A percentile compares a stretch with the other conserved stretches of the same genome.
Evolutionary conservation across 441 rosid species (phyloP).

Genomic region (Croton laevigatus): DNA sequence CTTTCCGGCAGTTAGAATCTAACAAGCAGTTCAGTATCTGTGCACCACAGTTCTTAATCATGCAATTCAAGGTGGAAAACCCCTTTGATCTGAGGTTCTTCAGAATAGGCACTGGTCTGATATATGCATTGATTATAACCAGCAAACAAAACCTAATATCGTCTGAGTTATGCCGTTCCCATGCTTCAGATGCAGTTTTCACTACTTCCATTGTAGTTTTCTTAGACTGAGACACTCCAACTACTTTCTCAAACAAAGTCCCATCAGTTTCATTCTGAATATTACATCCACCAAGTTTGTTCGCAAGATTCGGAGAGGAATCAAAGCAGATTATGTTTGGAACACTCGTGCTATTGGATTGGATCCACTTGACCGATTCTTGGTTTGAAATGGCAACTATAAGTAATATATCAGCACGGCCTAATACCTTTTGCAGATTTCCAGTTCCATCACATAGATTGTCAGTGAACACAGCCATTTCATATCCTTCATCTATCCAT

Average conservation of each 20-base stretch:
- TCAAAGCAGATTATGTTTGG: slow-evolving; percentile 65
- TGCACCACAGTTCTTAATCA: slow-evolving; percentile 76
- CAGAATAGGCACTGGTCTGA: slow-evolving; percentile 66
- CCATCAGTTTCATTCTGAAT: slow-evolving; percentile 31
- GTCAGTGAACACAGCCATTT: slow-evolving; percentile 47
- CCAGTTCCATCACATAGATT: slow-evolving; percentile 26
- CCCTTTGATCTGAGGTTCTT: slow-evolving; percentile 87
- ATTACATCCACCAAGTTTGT: slow-evolving; percentile 61
- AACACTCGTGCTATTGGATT: slow-evolving; percentile 32
- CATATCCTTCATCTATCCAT: slow-evolving; percentile 82
- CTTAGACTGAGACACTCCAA: slow-evolving; percentile 26
- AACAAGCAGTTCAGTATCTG: slow-evolving; percentile 75
- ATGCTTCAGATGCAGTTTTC: slow-evolving; percentile 70
- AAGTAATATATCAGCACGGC: slow-evolving; percentile 52
- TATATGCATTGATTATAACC: slow-evolving; percentile 77
- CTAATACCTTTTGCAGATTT: slow-evolving; percentile 42
- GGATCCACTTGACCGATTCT: slow-evolving; percentile 65
- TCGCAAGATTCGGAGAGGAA: slow-evolving; percentile 44
- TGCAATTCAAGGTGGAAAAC: slow-evolving; percentile 74
- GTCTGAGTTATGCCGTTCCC: slow-evolving; percentile 73
- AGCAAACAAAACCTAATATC: slow-evolving; percentile 79
- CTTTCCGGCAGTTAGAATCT: slow-evolving; percentile 87
- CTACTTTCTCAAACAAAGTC: slow-evolving; percentile 29
- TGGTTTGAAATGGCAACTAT: slow-evolving; percentile 48
- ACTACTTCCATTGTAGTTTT: slow-evolving; percentile 42